These are phyloP conservation scores for Fusarium albosuccineum DNA, from an alignment of 2,329 filamentous ascomycete genomes.

Conservation along the genomic window DNA sequence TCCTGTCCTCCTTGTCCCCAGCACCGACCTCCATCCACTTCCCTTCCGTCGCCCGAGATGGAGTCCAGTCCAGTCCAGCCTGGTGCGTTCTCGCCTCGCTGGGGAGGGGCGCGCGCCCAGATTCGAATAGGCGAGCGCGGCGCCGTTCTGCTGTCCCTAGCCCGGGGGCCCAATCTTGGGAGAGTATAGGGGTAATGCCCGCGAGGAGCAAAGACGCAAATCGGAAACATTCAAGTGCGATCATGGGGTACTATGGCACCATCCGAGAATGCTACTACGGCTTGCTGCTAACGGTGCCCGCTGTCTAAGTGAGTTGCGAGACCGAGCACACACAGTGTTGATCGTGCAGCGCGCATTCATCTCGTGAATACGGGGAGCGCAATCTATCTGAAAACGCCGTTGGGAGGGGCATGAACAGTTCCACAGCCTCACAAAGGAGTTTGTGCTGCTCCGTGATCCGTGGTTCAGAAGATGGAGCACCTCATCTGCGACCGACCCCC, in stretches of 20 bases:
- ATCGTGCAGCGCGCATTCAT: too few species aligned
- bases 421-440: slow-evolving; percentile 7
- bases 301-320: too few species aligned
- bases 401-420: slow-evolving; percentile 1
- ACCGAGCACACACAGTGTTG: background rate
- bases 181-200: slow-evolving; percentile 5
- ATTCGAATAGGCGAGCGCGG: slow-evolving; percentile 39
- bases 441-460: slow-evolving; percentile 23
- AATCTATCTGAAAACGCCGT: slow-evolving; percentile 23
- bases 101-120: slow-evolving; percentile 7
- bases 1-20: background rate
- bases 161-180: slow-evolving; percentile 13
- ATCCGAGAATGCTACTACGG: slow-evolving; percentile 18
- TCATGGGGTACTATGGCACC: slow-evolving; percentile 34
- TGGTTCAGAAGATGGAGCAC: slow-evolving; percentile 23
- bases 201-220: slow-evolving; percentile 12
- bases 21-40: background rate
- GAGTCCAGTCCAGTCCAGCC: background rate
- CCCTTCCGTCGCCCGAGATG: background rate
- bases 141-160: background rate
- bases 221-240: slow-evolving; percentile 26
- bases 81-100: slow-evolving; percentile 9
- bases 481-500: slow-evolving; percentile 24
- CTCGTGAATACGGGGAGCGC: background rate
- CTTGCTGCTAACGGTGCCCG: background rate